phyloP scores from a whole-genome alignment of 176 grass and related monocot species.

The Eleusine indica region DNA sequence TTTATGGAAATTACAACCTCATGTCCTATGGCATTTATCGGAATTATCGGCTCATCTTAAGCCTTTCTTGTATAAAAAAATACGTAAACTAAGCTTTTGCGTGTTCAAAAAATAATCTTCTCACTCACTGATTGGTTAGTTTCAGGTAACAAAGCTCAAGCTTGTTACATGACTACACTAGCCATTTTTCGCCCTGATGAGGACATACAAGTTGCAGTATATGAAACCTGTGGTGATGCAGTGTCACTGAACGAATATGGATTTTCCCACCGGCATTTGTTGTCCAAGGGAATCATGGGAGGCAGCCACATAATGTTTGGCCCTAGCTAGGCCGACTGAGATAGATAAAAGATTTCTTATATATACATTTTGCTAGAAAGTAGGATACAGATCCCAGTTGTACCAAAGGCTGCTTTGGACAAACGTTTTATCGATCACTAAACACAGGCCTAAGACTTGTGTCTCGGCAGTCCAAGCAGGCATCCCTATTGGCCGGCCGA shows the following conservation, averaged over 20 bases:
- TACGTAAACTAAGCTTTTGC: neutral
- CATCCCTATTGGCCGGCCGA: conserved; percentile 42
- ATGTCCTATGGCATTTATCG: no score
- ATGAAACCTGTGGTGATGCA: neutral
- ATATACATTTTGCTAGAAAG: no score
- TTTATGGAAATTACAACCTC: no score
- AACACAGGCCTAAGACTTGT: neutral
- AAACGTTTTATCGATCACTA: neutral
- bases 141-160: neutral
- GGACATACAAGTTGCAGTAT: neutral
- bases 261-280: no score
- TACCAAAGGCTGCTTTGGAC: no score
- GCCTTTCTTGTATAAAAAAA: neutral
- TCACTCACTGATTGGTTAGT: neutral
- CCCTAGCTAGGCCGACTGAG: no score
- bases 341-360: no score
- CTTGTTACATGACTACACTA: neutral
- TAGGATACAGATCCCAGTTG: no score
- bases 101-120: neutral
- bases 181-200: neutral
- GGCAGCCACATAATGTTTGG: no score
- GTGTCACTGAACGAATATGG: no score
- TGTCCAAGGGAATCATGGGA: no score
- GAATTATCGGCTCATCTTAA: neutral
- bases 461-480: neutral